Percentiles rank a stretch among this genome's conserved stretches.
Evolutionary conservation across 2,329 filamentous ascomycete genomes (phyloP).

Genomic region (Verticillium klebahnii): DNA sequence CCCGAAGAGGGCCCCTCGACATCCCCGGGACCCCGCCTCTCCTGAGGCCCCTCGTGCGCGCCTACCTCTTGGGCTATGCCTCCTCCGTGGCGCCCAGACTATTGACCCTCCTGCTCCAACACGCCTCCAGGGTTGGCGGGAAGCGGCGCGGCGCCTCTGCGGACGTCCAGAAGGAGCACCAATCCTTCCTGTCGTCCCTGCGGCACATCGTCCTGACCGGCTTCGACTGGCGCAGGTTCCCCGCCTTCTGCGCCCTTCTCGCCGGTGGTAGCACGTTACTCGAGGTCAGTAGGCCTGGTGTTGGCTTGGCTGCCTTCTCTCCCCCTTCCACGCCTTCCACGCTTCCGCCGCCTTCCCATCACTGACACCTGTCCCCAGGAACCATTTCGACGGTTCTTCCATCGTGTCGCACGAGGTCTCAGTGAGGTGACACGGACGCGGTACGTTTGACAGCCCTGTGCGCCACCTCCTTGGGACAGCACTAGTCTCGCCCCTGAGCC

Average conservation of each 20-base stretch:
- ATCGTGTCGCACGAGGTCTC: conserved; percentile 16
- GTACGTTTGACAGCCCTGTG: conserved; percentile 3
- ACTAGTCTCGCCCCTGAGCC: neutral
- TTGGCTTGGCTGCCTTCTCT: neutral
- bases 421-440: conserved; percentile 16
- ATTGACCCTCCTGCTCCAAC: conserved; percentile 47
- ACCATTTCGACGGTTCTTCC: conserved; percentile 18
- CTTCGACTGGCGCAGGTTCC: conserved; percentile 52
- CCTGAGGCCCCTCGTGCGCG: conserved; percentile 52
- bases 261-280: conserved; percentile 57
- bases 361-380: conserved; percentile 2
- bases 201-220: conserved; percentile 43
- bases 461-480: neutral
- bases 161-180: conserved; percentile 12
- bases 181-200: conserved; percentile 25
- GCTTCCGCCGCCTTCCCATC: neutral
- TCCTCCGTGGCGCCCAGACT: conserved; percentile 54
- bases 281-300: conserved; percentile 38
- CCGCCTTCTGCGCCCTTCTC: conserved; percentile 57
- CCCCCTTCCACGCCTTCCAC: neutral
- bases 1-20: conserved; percentile 8
- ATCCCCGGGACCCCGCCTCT: conserved; percentile 37
- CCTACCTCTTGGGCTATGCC: conserved; percentile 57
- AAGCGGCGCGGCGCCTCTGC: conserved; percentile 4
- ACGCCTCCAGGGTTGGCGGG: conserved; percentile 32